Conservation (phyloP, 768 basidiomycete species). For the Calocera cornea region DNA sequence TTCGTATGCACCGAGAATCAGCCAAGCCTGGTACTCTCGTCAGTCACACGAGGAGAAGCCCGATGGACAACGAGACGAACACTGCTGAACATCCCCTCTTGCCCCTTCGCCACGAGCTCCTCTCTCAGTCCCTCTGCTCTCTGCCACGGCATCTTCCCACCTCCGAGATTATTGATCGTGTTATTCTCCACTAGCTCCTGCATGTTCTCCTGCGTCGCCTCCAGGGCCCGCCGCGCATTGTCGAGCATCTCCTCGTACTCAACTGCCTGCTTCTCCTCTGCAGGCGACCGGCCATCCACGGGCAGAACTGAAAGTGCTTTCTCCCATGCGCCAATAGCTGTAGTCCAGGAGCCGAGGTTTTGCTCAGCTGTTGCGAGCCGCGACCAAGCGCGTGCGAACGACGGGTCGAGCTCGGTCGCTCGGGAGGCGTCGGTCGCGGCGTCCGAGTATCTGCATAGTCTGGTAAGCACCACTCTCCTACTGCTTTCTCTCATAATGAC, state of each 20-base stretch:
- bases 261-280: constrained; percentile 25
- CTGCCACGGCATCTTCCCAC: constrained; percentile 14
- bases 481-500: not conserved
- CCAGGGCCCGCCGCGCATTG: constrained; percentile 13
- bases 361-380: constrained; percentile 27
- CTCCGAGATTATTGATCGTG: constrained; percentile 2
- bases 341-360: constrained; percentile 7
- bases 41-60: constrained; percentile 10
- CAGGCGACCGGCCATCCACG: constrained; percentile 20
- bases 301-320: constrained; percentile 20
- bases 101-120: not conserved
- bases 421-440: constrained; percentile 41
- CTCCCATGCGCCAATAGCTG: constrained; percentile 3
- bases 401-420: constrained; percentile 31
- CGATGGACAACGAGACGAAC: not conserved
- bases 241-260: constrained; percentile 26
- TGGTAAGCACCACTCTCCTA: constrained; percentile 10
- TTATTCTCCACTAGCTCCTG: not conserved
- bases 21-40: constrained; percentile 17
- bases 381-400: constrained; percentile 33
- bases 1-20: constrained; percentile 15
- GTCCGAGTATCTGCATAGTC: constrained; percentile 27
- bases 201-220: not conserved
- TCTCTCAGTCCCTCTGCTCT: constrained; percentile 13
- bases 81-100: not conserved